These are phyloP conservation scores for Teratosphaeria viscida DNA, from an alignment of 2,329 filamentous ascomycete species.

Conservation along the genomic window DNA sequence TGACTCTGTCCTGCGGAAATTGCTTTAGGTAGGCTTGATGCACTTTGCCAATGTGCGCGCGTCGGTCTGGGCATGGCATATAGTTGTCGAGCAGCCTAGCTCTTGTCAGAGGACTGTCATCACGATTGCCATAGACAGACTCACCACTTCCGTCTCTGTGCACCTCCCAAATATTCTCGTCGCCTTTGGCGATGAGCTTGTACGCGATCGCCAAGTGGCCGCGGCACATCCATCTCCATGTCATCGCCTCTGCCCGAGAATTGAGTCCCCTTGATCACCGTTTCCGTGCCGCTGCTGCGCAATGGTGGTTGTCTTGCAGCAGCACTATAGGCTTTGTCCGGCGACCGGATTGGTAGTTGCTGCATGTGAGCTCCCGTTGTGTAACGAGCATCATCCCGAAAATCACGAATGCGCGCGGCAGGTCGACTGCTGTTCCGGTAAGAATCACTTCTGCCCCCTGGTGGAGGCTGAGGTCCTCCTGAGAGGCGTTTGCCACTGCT, in stretches of 20 bases:
- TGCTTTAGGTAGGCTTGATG: constrained; percentile 8
- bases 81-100: constrained; percentile 1
- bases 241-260: constrained; percentile 2
- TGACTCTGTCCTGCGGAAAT: constrained; percentile 2
- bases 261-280: constrained; percentile 5
- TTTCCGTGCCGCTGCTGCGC: not conserved
- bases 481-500: not conserved
- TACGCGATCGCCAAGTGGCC: constrained; percentile 1
- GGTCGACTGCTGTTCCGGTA: not conserved
- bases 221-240: constrained; percentile 6
- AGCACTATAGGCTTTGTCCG: not conserved
- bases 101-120: not conserved
- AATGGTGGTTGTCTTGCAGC: not conserved
- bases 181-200: constrained; percentile 1
- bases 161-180: not conserved
- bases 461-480: not conserved
- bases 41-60: not conserved
- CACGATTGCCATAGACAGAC: not conserved
- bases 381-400: not conserved
- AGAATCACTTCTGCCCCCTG: not conserved
- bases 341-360: not conserved
- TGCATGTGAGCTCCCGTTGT: not conserved
- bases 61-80: not conserved
- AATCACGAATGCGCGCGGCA: not conserved
- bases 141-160: constrained; percentile 5